Evolutionary conservation across 805 yeast species (phyloP), one percentile per base, ranked within the genome.

Genomic region (Phaffomyces thermotolerans): DNA sequence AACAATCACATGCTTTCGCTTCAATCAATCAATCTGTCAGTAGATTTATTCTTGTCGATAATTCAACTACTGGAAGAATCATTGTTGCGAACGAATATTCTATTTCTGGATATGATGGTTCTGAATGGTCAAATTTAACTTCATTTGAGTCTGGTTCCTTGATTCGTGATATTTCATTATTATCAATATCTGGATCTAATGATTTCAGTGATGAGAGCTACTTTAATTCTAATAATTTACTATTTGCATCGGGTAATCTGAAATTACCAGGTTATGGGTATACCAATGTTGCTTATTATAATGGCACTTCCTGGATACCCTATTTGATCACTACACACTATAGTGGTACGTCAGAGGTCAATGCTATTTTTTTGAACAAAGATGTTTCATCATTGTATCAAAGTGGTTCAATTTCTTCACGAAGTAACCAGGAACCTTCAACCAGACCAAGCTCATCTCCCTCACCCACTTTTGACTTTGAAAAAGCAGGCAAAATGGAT

Each of bases 221-320:
- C 37, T 72, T 75, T 43, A 64, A 68, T 43, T 57, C 66, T n/a
- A 60, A 67, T 36, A 64, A 72, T 41, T 59, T 78, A 0, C 59
- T 87, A 22, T 52, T 81, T 23, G 73, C 81, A 2, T 64, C 84
- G 4, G 95, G 95, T 32, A 50, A 58, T 24, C 66, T 85, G 37
- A 56, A 62, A 4, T 55, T 84, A 34, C 51, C 62, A 3, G 59
- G 59, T 2, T 78, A 73, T 54, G 93, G 90, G 0, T 56, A 63
- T 23, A 78, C 75, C 3, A 75, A 79, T 34, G 69, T 78, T 24
- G 91, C 90, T 0, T 62, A 76, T 25, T 86, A 61, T 62, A 78
- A 86, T 56, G 89, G 95, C 1, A 50, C 65, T 1, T 40, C 52
- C 8, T 88, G 95, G 95, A 54, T 64, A 27, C 95, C 95, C 12